These are phyloP conservation scores for Verticillium nonalfalfae DNA, from an alignment of 2,329 filamentous ascomycete genomes.

Conservation along the genomic window DNA sequence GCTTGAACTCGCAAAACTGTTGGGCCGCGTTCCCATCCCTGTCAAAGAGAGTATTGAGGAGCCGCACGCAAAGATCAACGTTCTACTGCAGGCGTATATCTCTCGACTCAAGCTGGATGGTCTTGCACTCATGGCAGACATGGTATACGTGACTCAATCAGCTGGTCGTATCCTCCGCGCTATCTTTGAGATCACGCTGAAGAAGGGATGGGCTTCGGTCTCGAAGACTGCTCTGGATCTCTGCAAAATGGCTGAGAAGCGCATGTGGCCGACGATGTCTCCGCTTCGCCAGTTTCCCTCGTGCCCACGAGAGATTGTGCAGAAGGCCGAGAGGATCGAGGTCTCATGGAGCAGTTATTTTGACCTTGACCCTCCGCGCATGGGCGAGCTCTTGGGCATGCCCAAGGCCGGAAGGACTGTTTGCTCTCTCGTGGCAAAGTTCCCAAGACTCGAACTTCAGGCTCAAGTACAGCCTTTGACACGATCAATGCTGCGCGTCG, in stretches of 20 bases:
- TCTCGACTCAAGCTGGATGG: constrained; percentile 91
- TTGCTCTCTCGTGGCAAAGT: constrained; percentile 82
- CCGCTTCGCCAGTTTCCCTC: constrained; percentile 83
- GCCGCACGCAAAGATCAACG: constrained; percentile 95
- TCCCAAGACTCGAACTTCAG: constrained; percentile 86
- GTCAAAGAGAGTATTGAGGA: constrained; percentile 98
- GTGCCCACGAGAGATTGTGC: constrained; percentile 78
- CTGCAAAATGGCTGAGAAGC: constrained; percentile 98
- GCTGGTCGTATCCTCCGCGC: constrained; percentile 92
- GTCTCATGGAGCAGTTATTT: constrained; percentile 93
- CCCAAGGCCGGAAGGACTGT: constrained; percentile 82
- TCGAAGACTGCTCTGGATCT: constrained; percentile 88
- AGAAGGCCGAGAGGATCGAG: constrained; percentile 91
- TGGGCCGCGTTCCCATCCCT: constrained; percentile 85
- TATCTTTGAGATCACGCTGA: constrained; percentile 94
- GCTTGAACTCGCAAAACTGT: constrained; percentile 85
- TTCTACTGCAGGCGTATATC: constrained; percentile 92
- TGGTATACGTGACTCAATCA: constrained; percentile 98
- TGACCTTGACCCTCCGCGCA: constrained; percentile 89
- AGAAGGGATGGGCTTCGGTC: constrained; percentile 92
- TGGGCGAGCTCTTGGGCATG: constrained; percentile 90
- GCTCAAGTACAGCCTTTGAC: constrained; percentile 94
- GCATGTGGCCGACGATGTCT: constrained; percentile 99
- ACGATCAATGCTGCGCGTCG: constrained; percentile 83
- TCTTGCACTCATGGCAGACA: constrained; percentile 91